Base-by-base conservation (phyloP, 2,329 filamentous ascomycete species). In the Fusarium dlaminii region DNA sequence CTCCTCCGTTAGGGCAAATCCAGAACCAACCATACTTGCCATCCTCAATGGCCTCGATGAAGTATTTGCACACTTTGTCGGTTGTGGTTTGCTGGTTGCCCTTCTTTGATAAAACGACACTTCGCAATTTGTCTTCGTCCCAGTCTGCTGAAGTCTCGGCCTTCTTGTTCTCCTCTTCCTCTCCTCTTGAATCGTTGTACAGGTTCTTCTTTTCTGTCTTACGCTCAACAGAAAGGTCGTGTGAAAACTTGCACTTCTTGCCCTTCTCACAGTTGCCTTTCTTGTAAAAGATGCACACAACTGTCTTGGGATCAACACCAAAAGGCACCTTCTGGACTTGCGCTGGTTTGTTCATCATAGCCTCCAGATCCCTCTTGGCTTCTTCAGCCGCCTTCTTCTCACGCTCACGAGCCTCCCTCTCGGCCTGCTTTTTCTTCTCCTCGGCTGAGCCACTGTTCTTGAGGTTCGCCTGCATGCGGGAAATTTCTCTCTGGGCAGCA, bases 21-120 rank as follows among this genome's bases (percentile, higher is more conserved):
- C 96, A 99, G 85, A 99, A 98, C 96, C 96, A 99, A 72, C 96
- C 96, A 80, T 99, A 99, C 84, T 98, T 99, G 79, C 95, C 94
- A 81, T 99, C 96, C 85, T 99, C 96, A 72, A 99, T 96, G 32
- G 96, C 96, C 77, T 95, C 92, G 81, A 98, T 96, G 82, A 99
- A 99, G 87, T 87, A 98, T 85, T 98, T 99, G 94, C 96, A 99
- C 76, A 99, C 96, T 85, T 98, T 99, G 82, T 99, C 96, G 52
- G 96, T 99, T 10, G 93, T 94, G 29, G 95, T 98, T 82, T 92
- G 91, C 69, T 97, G 96, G 84, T 99, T 99, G 59, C 96, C 96
- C 84, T 99, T 97, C 87, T 99, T 99, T 79, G 93, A 97, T 81
- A 97, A 78, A 30, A 99, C 94, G 40, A 99, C 96, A 63, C 92